A percentile compares a stretch with the other conserved stretches of the same genome.
phyloP scores from a whole-genome alignment of 176 grass and related monocot genomes.

The Triticum aestivum region IWGSC_CS_RefSeq_v2.1 NC_057799.1:32505148-32505647 shows the following conservation, averaged over 20 bases:
- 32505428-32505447: neutral
- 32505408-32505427: neutral
- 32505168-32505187: neutral
- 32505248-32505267: neutral
- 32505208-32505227: neutral
- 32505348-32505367: conserved; percentile 78
- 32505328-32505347: conserved; percentile 87
- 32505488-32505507: conserved; percentile 74
- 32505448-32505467: neutral
- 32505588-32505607: neutral
- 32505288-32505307: neutral
- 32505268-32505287: neutral
- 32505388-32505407: conserved; percentile 83
- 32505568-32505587: neutral
- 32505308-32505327: conserved; percentile 90
- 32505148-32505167: neutral
- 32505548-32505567: neutral
- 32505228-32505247: neutral
- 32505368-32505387: conserved; percentile 73
- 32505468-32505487: neutral
- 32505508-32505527: conserved; percentile 57
- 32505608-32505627: conserved; percentile 54
- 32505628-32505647: conserved; percentile 60
- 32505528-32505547: neutral
- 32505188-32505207: neutral